Percentiles rank a stretch among this genome's conserved stretches.
These are phyloP conservation scores for Boletus pseudo-olivaceus DNA, from an alignment of 768 basidiomycete genomes.

Conservation along the genomic window DNA sequence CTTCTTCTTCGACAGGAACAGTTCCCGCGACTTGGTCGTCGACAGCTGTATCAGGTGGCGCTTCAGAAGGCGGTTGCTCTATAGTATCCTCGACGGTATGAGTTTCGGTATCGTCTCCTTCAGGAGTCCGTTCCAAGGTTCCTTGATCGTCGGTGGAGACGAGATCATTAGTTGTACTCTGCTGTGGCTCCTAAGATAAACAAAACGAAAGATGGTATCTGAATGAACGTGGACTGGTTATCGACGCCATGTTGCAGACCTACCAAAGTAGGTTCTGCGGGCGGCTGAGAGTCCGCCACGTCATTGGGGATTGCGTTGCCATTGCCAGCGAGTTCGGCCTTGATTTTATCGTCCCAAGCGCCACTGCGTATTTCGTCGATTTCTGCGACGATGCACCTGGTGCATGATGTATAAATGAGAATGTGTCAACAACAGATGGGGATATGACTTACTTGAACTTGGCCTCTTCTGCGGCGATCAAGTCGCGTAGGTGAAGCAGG, in stretches of 20 bases:
- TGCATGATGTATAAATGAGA: not conserved
- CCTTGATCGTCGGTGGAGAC: not conserved
- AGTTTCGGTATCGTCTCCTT: constrained; percentile 1
- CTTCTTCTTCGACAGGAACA: constrained; percentile 7
- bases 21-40: not conserved
- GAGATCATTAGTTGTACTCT: constrained; percentile 2
- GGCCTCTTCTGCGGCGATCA: constrained; percentile 69
- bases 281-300: not conserved
- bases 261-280: constrained; percentile 8
- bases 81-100: not conserved
- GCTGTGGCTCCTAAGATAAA: constrained; percentile 11
- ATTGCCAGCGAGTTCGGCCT: constrained; percentile 27
- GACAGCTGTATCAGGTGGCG: not conserved
- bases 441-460: constrained; percentile 63
- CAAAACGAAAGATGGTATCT: not conserved
- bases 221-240: not conserved
- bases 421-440: not conserved
- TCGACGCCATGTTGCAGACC: not conserved
- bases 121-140: not conserved
- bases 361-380: constrained; percentile 75
- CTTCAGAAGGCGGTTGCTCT: constrained; percentile 1
- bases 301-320: constrained; percentile 5
- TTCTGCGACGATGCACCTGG: constrained; percentile 63
- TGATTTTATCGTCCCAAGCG: constrained; percentile 55
- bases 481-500: constrained; percentile 64